phyloP scores from a whole-genome alignment of 2,329 filamentous ascomycete genomes.

The Geosmithia flava region DNA sequence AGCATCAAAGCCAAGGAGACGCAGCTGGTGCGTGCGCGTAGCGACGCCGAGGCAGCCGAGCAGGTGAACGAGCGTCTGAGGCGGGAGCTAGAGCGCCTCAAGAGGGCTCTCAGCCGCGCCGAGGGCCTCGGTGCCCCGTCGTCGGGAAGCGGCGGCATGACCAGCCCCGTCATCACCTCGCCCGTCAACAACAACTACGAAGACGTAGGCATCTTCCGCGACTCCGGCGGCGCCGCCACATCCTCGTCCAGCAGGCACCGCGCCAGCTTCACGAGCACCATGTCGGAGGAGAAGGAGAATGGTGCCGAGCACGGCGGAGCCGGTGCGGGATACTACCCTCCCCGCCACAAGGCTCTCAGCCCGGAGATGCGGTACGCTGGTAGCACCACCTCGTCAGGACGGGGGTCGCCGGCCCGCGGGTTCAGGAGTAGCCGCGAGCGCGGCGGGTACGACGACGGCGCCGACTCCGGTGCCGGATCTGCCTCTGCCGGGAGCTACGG shows the following conservation, averaged over 20 bases:
- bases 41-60: slow-evolving; percentile 81
- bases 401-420: slow-evolving; percentile 46
- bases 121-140: slow-evolving; percentile 31
- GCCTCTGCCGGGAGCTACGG: slow-evolving; percentile 4
- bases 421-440: slow-evolving; percentile 27
- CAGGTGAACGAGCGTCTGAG: slow-evolving; percentile 73
- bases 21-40: slow-evolving; percentile 81
- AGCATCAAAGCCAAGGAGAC: slow-evolving; percentile 98
- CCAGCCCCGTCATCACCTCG: slow-evolving; percentile 27
- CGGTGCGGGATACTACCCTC: slow-evolving; percentile 22
- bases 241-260: slow-evolving; percentile 29
- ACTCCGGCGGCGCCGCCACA: slow-evolving; percentile 23
- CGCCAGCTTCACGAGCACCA: slow-evolving; percentile 50
- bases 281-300: slow-evolving; percentile 72
- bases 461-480: slow-evolving; percentile 12
- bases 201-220: slow-evolving; percentile 47
- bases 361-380: slow-evolving; percentile 39
- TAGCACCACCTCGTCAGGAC: slow-evolving; percentile 39
- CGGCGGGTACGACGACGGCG: slow-evolving; percentile 9
- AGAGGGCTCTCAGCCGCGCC: slow-evolving; percentile 64
- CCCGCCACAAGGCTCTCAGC: slow-evolving; percentile 35
- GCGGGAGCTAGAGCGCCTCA: slow-evolving; percentile 83
- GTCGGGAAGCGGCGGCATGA: slow-evolving; percentile 13
- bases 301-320: slow-evolving; percentile 14
- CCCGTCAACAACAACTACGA: slow-evolving; percentile 34